Conservation (phyloP, 2,329 filamentous ascomycete genomes). For the Xylaria sp. region DNA sequence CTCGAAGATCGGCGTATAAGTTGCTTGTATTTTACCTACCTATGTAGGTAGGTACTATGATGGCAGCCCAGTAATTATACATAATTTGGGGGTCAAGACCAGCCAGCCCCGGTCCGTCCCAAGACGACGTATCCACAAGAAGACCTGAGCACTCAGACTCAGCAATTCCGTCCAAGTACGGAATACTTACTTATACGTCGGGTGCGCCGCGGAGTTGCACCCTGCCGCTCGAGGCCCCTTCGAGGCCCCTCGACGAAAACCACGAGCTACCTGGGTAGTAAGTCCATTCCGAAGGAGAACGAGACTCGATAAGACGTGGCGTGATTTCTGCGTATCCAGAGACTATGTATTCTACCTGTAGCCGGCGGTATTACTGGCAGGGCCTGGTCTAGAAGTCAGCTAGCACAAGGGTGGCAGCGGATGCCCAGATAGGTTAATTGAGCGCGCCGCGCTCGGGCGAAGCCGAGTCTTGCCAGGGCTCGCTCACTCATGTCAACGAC, state of each 20-base stretch:
- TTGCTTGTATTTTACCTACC: constrained; percentile 2
- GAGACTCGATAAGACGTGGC: not conserved
- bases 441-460: not conserved
- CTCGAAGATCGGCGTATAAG: constrained; percentile 5
- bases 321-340: not conserved
- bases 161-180: not conserved
- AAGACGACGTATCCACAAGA: not conserved
- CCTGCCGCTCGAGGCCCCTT: too few species aligned
- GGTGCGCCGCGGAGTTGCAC: too few species aligned
- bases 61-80: not conserved
- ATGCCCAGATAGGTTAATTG: too few species aligned
- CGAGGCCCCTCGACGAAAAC: too few species aligned
- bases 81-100: not conserved
- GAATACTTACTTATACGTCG: too few species aligned
- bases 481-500: not conserved
- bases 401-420: not conserved
- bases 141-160: not conserved
- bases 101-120: not conserved
- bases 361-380: not conserved
- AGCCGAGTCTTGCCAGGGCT: not conserved
- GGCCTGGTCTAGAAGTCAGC: too few species aligned
- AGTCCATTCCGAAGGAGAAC: not conserved
- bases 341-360: not conserved
- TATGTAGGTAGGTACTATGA: not conserved
- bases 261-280: too few species aligned